Percentiles rank a stretch among this genome's conserved stretches.
phyloP scores from a whole-genome alignment of 2,329 filamentous ascomycete genomes.

The Pseudocercospora fuligena region DNA sequence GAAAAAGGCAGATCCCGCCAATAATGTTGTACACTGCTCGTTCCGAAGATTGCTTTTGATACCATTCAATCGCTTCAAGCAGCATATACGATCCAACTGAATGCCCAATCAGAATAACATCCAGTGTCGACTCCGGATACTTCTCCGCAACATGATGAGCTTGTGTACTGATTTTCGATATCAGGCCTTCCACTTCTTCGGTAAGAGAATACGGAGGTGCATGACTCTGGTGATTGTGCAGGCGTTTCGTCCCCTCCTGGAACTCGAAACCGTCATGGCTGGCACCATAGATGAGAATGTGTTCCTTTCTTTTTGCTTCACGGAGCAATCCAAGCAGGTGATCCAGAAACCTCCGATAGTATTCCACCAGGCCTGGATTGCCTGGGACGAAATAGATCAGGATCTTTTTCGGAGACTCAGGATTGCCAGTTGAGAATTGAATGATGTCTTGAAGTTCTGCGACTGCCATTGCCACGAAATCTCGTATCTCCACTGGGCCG shows the following conservation, averaged over 20 bases:
- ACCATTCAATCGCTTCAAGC: conserved; percentile 43
- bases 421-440: not conserved
- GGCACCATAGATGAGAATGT: conserved; percentile 45
- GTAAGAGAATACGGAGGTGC: conserved; percentile 24
- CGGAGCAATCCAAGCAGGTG: conserved; percentile 51
- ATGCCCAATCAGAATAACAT: conserved; percentile 51
- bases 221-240: conserved; percentile 1
- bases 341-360: conserved; percentile 71
- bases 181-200: conserved; percentile 50
- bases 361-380: conserved; percentile 76
- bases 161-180: conserved; percentile 45
- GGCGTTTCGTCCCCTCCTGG: conserved; percentile 6
- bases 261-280: conserved; percentile 52
- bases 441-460: not conserved
- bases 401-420: conserved; percentile 10
- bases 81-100: conserved; percentile 54
- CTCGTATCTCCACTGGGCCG: too few relatives aligned
- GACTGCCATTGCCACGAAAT: not conserved
- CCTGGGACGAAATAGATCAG: conserved; percentile 76
- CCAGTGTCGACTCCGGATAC: conserved; percentile 13
- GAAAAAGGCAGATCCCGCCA: conserved; percentile 50
- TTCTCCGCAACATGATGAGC: conserved; percentile 6
- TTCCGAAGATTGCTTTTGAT: conserved; percentile 24
- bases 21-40: conserved; percentile 27
- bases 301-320: conserved; percentile 30